Evolutionary conservation across 2,329 filamentous ascomycete species (phyloP), one percentile per base, ranked within the genome.

Genomic region (Hypoxylon sp.): DNA sequence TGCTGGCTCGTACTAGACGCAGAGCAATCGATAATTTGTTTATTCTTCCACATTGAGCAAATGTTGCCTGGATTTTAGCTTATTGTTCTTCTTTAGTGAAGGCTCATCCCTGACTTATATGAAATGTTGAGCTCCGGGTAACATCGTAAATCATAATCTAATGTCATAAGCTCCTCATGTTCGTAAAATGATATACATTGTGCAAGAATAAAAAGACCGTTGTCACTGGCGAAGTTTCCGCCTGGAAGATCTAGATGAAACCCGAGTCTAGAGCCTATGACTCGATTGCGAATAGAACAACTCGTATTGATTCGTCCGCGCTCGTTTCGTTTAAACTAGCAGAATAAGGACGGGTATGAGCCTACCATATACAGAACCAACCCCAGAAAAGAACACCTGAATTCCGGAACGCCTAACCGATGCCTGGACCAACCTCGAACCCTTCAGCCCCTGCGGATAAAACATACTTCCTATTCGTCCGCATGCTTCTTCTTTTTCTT

Each of bases 401-500:
- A 68, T 51, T 46, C 65, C 65, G 51, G 41, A 69, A 71, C 68
- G 68, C 68, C 68, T 65, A 71, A 55, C 65, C 66, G 52, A 71
- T 68, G 68, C 68, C 62, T 57, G 57, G 53, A 50, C 65, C 61
- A 65, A 59, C 28, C 38, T 58, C 19, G 49, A 70, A 48, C 43
- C n/a, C 45, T 50, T 55, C 21, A 43, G 61, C 17, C 43, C 36
- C 14, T 41, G 9, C 11, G 32, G 17, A 59, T 36, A 7, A 53
- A 17, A 38, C 11, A 19, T 13, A 13, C 14, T 1, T 34, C 36
- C 57, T 73, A 76, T 41, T 72, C 72, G 52, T 75, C 74, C 19
- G 76, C 76, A 67, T 77, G 75, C 56, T 75, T 87, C 79, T 89
- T 79, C 83, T 79, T 85, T 79, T 77, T 84, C 79, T 76, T 82